Base-by-base conservation (phyloP, 2,329 filamentous ascomycete species). In the Dichotomopilus funicola region DNA sequence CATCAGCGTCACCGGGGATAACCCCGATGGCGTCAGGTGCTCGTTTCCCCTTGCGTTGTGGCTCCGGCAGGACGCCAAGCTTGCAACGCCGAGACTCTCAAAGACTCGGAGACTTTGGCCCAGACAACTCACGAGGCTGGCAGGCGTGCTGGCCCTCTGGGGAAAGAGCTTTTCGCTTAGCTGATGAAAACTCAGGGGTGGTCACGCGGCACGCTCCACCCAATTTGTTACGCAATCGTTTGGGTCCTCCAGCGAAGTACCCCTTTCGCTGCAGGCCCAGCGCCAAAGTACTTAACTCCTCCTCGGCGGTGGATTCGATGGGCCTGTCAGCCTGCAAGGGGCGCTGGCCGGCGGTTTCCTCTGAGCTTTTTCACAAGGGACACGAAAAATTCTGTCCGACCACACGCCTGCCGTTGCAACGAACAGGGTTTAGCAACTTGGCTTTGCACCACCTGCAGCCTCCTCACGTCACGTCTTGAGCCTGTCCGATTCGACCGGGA, bases 171-270 rank as follows among this genome's bases (percentile, higher is more conserved):
- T 58, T 63, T 60, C 50, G 41, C 35, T 64, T 65, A 64, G 58
- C 59, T 62, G 57, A 65, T 64, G 53, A 56, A 65, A 64, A 64
- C 63, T 59, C 59, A 54, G 55, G 49, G 56, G 51, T 52, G 58
- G 64, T 65, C 64, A 65, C 64, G 63, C 46, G 64, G 61, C 34
- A 35, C 56, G 37, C 49, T 33, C 13, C 43, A 57, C 41, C 50
- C 53, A 58, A 57, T 58, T 54, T 58, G 43, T 65, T 65, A 65
- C 64, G 64, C 58, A 56, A 65, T 62, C 44, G 60, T 53, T 59
- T 62, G 54, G 19, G 46, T 44, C 55, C 19, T 27, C 57, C 27
- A 37, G 36, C 43, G 36, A 56, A 38, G 62, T 63, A 63, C 57
- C 61, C 61, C 12, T 57, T 57, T 56, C 11, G 53, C 49, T 31